Evolutionary conservation across 306 rosid species (phyloP).

Genomic region (Cicer yamashitae): DNA sequence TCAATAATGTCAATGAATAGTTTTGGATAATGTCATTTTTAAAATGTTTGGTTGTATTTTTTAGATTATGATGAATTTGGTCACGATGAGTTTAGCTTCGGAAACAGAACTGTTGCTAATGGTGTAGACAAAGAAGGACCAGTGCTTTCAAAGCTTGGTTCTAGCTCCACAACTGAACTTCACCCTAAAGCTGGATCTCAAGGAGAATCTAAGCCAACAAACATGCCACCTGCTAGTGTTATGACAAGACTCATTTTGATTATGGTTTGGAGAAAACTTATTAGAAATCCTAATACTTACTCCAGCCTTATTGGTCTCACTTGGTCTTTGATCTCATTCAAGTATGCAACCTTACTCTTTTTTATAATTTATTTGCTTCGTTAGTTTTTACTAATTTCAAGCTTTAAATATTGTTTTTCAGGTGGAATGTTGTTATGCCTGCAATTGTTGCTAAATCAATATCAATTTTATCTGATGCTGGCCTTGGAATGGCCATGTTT

Average conservation of each 20-base stretch:
- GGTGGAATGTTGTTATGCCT: slow-evolving; percentile 87
- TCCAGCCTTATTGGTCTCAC: slow-evolving; percentile 85
- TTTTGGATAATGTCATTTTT: background rate
- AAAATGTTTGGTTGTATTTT: too few species aligned
- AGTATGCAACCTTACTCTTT: slow-evolving; percentile 43
- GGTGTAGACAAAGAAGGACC: slow-evolving; percentile 76
- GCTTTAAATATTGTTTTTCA: slow-evolving; percentile 19
- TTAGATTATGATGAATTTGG: slow-evolving; percentile 77
- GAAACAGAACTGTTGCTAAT: slow-evolving; percentile 62
- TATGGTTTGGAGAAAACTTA: slow-evolving; percentile 88
- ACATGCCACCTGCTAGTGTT: slow-evolving; percentile 86
- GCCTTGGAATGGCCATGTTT: slow-evolving; percentile 97
- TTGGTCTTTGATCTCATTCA: slow-evolving; percentile 84
- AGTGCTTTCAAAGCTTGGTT: slow-evolving; percentile 75
- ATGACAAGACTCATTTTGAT: slow-evolving; percentile 83
- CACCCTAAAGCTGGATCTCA: slow-evolving; percentile 62
- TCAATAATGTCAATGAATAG: background rate
- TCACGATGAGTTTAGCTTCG: slow-evolving; percentile 85
- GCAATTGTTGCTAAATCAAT: slow-evolving; percentile 74
- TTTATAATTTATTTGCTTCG: background rate
- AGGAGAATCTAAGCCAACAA: slow-evolving; percentile 56
- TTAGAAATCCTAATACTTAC: slow-evolving; percentile 84
- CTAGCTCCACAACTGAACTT: slow-evolving; percentile 83
- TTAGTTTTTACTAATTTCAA: background rate
- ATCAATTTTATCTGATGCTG: slow-evolving; percentile 76